A percentile compares a stretch with the other conserved stretches of the same genome.
Evolutionary conservation across 768 basidiomycete genomes (phyloP).

Genomic region (Leccinum ochraceum): DNA sequence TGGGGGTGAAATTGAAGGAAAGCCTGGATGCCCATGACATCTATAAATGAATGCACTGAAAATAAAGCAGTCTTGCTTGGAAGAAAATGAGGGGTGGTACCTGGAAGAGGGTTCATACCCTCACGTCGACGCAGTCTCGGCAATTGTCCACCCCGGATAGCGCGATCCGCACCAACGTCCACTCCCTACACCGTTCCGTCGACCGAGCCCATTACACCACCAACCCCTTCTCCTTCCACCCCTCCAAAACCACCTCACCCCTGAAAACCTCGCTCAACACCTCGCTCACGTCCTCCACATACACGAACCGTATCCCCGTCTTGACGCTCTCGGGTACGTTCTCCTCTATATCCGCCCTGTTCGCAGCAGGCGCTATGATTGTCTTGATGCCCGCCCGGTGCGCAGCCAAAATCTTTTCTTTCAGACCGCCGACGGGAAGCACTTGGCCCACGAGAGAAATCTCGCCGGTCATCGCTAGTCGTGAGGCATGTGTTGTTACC

Average conservation of each 20-base stretch:
- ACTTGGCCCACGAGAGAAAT: conserved; percentile 97
- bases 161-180: neutral
- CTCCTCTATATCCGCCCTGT: conserved; percentile 93
- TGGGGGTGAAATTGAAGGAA: neutral
- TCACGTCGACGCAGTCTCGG: neutral
- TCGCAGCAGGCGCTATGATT: conserved; percentile 83
- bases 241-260: conserved; percentile 54
- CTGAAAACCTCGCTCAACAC: conserved; percentile 87
- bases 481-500: neutral
- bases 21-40: neutral
- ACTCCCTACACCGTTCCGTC: neutral
- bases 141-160: neutral
- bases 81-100: neutral
- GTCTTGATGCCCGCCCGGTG: conserved; percentile 97
- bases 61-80: neutral
- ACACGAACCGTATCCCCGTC: conserved; percentile 91
- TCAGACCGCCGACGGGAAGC: conserved; percentile 92
- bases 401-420: conserved; percentile 95
- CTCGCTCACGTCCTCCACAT: conserved; percentile 91
- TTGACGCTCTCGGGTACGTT: conserved; percentile 97
- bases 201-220: conserved; percentile 19
- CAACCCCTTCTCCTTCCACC: conserved; percentile 65
- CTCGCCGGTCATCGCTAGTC: conserved; percentile 94
- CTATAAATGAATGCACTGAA: neutral
- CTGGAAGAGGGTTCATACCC: neutral